A percentile compares a stretch with the other conserved stretches of the same genome.
These are phyloP conservation scores for Beauveria sp. DNA, from an alignment of 2,329 filamentous ascomycete species.

Conservation along the genomic window DNA sequence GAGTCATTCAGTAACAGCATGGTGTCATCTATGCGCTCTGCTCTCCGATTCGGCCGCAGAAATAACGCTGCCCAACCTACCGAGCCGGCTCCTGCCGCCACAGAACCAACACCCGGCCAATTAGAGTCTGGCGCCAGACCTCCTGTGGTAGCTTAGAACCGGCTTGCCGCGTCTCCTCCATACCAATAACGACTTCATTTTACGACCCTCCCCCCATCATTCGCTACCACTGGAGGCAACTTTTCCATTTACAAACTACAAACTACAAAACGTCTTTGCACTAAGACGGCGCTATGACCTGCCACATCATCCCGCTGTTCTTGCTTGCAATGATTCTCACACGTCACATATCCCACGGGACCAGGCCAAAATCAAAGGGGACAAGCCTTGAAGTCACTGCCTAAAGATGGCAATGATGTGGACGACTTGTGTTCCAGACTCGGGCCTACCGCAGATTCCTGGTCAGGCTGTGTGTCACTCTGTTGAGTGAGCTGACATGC, in stretches of 20 bases:
- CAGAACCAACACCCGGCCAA: slow-evolving; percentile 35
- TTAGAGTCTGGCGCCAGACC: slow-evolving; percentile 32
- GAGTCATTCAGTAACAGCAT: slow-evolving; percentile 18
- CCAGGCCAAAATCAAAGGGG: neutral
- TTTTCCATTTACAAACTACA: neutral
- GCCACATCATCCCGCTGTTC: neutral
- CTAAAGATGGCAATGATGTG: neutral
- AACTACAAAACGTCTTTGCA: neutral
- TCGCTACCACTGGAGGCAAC: neutral
- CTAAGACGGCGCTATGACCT: neutral
- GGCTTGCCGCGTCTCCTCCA: neutral
- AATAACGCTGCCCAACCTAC: slow-evolving; percentile 16
- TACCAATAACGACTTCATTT: neutral
- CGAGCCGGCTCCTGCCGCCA: slow-evolving; percentile 15
- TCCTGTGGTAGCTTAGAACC: neutral
- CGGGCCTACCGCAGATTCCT: neutral
- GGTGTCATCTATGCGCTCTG: slow-evolving; percentile 25
- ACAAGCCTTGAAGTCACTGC: neutral
- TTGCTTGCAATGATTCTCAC: neutral
- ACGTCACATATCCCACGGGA: neutral
- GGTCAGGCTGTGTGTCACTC: neutral
- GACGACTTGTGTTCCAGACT: neutral
- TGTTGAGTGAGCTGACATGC: neutral
- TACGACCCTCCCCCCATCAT: neutral
- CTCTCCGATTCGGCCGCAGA: slow-evolving; percentile 24